Percentiles rank a stretch among this genome's conserved stretches.
Conservation (phyloP, 352 stramenopile species). For the Pythium rishiriense region DNA sequence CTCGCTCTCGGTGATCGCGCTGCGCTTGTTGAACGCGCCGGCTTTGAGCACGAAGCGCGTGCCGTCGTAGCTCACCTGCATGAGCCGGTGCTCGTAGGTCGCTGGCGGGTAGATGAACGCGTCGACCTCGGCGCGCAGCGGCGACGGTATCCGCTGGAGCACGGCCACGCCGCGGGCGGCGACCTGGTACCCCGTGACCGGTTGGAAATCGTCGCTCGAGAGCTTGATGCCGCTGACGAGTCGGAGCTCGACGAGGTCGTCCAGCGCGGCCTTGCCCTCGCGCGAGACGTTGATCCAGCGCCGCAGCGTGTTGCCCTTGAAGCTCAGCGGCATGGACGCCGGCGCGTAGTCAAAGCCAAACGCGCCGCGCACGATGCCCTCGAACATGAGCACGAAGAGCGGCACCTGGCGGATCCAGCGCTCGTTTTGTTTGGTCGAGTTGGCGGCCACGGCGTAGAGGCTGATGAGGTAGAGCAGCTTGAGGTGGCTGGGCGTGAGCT, state of each 20-base stretch:
- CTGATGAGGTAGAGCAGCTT: slow-evolving; percentile 96
- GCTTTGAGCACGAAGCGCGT: slow-evolving; percentile 76
- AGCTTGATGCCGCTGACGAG: slow-evolving; percentile 95
- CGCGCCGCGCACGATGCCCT: slow-evolving; percentile 93
- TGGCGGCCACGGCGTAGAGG: slow-evolving; percentile 91
- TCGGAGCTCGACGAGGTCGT: slow-evolving; percentile 93
- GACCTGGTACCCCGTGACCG: slow-evolving; percentile 96
- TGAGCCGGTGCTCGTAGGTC: slow-evolving; percentile 42
- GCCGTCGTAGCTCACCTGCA: slow-evolving; percentile 62
- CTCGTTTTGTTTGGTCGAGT: slow-evolving; percentile 90
- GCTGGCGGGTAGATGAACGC: slow-evolving; percentile 58
- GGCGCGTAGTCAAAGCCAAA: slow-evolving; percentile 98
- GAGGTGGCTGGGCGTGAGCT: slow-evolving; percentile 95
- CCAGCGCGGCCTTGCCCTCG: slow-evolving; percentile 94
- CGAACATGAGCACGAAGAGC: slow-evolving; percentile 96
- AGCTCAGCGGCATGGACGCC: slow-evolving; percentile 92
- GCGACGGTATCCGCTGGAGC: slow-evolving; percentile 77
- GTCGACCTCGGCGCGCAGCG: slow-evolving; percentile 72
- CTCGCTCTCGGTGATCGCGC: slow-evolving; percentile 95
- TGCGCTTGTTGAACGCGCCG: slow-evolving; percentile 87
- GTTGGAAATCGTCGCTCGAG: slow-evolving; percentile 92
- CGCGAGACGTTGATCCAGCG: slow-evolving; percentile 94
- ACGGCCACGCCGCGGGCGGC: slow-evolving; percentile 86
- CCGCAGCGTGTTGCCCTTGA: slow-evolving; percentile 80
- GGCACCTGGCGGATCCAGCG: slow-evolving; percentile 95